Conservation (phyloP, 129 eudicot genomes). For the Ambrosia artemisiifolia region DNA sequence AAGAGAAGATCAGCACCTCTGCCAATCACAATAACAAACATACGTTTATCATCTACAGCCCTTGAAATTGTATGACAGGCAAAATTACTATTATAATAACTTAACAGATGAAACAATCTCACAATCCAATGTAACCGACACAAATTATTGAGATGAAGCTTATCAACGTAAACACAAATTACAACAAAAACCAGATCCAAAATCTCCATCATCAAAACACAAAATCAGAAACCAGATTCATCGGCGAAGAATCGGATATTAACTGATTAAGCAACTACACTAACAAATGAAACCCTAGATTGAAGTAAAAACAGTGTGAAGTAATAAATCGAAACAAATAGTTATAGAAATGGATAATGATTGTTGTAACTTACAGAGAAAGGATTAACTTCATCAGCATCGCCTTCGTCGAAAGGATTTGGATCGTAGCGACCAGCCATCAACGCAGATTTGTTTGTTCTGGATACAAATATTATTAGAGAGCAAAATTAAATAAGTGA, state of each 20-base stretch:
- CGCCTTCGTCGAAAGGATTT: slow-evolving; percentile 33
- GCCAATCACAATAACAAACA: not conserved
- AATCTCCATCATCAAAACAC: slow-evolving; percentile 13
- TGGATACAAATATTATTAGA: not conserved
- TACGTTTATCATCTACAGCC: not conserved
- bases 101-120: slow-evolving; percentile 1
- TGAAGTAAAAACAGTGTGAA: slow-evolving; percentile 2
- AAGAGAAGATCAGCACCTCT: not conserved
- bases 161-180: not conserved
- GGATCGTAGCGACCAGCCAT: slow-evolving; percentile 43
- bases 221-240: not conserved
- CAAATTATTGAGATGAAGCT: slow-evolving; percentile 16
- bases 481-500: slow-evolving; percentile 9
- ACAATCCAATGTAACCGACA: slow-evolving; percentile 3
- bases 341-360: not conserved
- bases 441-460: not conserved
- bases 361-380: slow-evolving; percentile 25
- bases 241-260: no score
- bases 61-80: slow-evolving; percentile 1
- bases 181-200: slow-evolving; percentile 24
- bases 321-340: slow-evolving; percentile 4
- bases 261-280: not conserved
- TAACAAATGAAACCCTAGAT: slow-evolving; percentile 25
- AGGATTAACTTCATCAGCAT: slow-evolving; percentile 37
- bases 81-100: not conserved